Percentiles rank a stretch among this genome's conserved stretches.
phyloP scores from a whole-genome alignment of 2,329 filamentous ascomycete genomes.

The Aspergillus phoenicis region DNA sequence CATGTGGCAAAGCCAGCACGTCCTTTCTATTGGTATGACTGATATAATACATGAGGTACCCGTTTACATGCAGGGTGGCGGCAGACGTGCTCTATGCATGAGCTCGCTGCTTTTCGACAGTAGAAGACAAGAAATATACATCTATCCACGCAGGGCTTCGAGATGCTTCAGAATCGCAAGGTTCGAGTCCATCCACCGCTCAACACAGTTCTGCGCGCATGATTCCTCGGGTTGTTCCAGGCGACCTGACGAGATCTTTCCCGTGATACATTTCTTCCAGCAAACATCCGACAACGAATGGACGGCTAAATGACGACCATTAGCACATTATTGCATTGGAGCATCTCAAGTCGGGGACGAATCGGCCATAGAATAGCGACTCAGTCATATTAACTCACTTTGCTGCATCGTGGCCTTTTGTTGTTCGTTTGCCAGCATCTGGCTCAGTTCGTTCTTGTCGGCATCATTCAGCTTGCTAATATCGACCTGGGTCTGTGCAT shows the following conservation, averaged over 20 bases:
- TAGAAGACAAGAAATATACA: neutral
- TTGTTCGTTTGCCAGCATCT: slow-evolving; percentile 80
- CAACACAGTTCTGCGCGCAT: slow-evolving; percentile 90
- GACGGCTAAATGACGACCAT: slow-evolving; percentile 52
- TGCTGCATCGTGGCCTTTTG: slow-evolving; percentile 70
- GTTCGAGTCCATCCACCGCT: slow-evolving; percentile 90
- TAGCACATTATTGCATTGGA: slow-evolving; percentile 4
- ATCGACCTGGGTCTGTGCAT: slow-evolving; percentile 54
- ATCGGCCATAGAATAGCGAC: neutral
- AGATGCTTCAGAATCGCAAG: slow-evolving; percentile 82
- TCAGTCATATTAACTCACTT: slow-evolving; percentile 39
- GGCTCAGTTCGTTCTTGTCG: slow-evolving; percentile 85
- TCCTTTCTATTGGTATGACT: neutral
- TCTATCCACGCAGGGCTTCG: slow-evolving; percentile 60
- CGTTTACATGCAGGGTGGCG: neutral
- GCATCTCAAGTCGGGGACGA: neutral
- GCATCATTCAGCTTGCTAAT: slow-evolving; percentile 74
- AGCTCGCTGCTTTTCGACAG: neutral
- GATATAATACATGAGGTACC: neutral
- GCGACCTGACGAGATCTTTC: slow-evolving; percentile 68
- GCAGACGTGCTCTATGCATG: neutral
- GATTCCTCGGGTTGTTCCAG: slow-evolving; percentile 77
- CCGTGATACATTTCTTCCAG: slow-evolving; percentile 91
- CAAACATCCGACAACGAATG: slow-evolving; percentile 74
- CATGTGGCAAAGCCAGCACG: neutral